Evolutionary conservation across 2,329 filamentous ascomycete genomes (phyloP).

Genomic region (Ophiostoma quercus): DNA sequence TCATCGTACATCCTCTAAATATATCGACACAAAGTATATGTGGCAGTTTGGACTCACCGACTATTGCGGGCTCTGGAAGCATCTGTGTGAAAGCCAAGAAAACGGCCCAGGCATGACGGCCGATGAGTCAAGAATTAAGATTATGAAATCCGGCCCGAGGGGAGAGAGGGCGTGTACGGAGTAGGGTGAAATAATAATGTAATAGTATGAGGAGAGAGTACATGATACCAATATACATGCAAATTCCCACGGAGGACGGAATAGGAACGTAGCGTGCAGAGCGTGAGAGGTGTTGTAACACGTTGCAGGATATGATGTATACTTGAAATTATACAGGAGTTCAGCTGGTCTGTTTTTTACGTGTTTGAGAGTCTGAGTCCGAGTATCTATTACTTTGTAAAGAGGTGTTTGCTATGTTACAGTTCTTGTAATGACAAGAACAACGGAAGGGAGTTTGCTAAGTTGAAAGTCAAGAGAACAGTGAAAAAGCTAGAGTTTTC

Average conservation of each 20-base stretch:
- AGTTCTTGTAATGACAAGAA: neutral
- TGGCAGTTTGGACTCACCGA: neutral
- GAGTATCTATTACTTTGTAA: neutral
- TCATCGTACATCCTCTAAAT: neutral
- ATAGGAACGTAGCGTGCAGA: neutral
- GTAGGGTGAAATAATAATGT: neutral
- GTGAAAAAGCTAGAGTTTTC: neutral
- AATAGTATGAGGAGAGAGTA: no score
- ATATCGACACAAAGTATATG: neutral
- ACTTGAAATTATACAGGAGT: neutral
- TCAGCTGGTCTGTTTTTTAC: neutral
- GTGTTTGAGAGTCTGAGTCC: neutral
- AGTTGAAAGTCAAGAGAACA: neutral
- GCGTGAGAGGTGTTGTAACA: neutral
- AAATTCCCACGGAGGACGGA: neutral
- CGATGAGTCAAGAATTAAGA: constrained; percentile 2
- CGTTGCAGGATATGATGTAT: neutral
- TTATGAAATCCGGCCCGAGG: neutral
- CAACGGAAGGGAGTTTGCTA: neutral
- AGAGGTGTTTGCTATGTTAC: constrained; percentile 5
- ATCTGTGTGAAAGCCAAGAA: neutral
- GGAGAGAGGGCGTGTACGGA: neutral
- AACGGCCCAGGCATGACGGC: neutral
- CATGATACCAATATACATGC: neutral
- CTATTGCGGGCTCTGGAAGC: neutral